A percentile compares a stretch with the other conserved stretches of the same genome.
Conservation (phyloP, 768 basidiomycete species). For the Mycena kentingensis region DNA sequence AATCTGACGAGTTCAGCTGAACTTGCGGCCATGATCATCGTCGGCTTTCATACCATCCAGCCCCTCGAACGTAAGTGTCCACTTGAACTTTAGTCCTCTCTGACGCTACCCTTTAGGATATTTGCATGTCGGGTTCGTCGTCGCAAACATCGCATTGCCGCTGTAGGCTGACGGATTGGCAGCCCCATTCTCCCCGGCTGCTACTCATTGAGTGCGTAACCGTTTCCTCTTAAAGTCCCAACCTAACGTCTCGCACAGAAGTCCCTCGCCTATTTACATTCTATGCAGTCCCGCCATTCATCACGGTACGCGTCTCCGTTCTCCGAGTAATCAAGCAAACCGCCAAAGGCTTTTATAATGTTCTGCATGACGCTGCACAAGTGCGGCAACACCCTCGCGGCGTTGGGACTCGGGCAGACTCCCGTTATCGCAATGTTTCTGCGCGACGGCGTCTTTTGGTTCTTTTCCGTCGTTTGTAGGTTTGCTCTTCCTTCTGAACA, state of each 20-base stretch:
- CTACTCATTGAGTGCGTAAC: constrained; percentile 5
- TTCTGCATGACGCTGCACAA: constrained; percentile 8
- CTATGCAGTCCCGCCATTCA: constrained; percentile 5
- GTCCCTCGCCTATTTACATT: constrained; percentile 13
- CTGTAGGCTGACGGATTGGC: neutral
- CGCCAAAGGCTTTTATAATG: constrained; percentile 4
- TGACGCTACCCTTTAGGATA: constrained; percentile 2
- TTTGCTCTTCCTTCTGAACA: neutral
- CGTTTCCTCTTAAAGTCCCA: too few species aligned
- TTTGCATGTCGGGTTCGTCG: constrained; percentile 8
- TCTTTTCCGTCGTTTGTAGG: constrained; percentile 4
- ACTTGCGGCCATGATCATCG: neutral
- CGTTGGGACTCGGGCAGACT: neutral
- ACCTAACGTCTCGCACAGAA: neutral
- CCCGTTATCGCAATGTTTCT: constrained; percentile 8
- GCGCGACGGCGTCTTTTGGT: constrained; percentile 13
- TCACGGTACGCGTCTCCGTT: neutral
- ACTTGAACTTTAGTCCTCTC: neutral
- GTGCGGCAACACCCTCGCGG: constrained; percentile 1
- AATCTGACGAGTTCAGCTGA: too few species aligned
- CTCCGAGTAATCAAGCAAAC: too few species aligned
- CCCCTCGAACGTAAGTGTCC: neutral
- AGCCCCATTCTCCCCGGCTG: constrained; percentile 10
- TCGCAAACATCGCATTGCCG: neutral
- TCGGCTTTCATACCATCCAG: constrained; percentile 1